Percentiles rank a stretch among this genome's conserved stretches.
phyloP scores from a whole-genome alignment of 768 basidiomycete genomes.

The Rhizopogon salebrosus region DNA sequence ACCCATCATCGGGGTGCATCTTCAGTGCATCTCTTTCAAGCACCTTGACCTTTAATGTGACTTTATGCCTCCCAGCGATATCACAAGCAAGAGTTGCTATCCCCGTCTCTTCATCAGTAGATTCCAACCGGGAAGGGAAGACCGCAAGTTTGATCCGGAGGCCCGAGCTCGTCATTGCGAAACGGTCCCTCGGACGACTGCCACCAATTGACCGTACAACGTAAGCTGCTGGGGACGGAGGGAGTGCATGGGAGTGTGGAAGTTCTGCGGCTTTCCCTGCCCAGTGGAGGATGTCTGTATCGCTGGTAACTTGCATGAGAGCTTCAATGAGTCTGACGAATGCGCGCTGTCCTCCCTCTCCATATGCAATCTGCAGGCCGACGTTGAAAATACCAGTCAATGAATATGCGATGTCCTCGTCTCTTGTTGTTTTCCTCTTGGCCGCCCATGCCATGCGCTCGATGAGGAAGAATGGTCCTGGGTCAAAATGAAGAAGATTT shows the following conservation, averaged over 20 bases:
- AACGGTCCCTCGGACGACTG: no score
- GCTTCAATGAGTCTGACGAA: neutral
- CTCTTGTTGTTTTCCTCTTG: slow-evolving; percentile 8
- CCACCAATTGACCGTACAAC: no score
- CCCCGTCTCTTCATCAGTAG: no score
- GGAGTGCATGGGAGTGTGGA: neutral
- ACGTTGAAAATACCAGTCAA: slow-evolving; percentile 8
- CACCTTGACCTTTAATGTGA: no score
- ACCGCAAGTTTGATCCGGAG: no score
- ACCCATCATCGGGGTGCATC: no score
- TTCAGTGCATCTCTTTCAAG: no score
- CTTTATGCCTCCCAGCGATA: no score
- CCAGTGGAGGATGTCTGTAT: neutral
- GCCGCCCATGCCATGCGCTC: slow-evolving; percentile 6
- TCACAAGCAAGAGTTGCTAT: no score
- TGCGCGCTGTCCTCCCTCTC: neutral
- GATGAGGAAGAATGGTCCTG: neutral
- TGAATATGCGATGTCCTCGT: slow-evolving; percentile 10
- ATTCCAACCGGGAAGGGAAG: no score
- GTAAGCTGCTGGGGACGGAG: neutral
- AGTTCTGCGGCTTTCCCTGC: neutral
- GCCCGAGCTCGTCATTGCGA: no score
- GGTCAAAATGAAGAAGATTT: neutral
- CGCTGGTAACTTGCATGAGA: neutral
- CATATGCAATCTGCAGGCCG: slow-evolving; percentile 4